These are phyloP conservation scores for Cudoniella acicularis DNA, from an alignment of 495 filamentous ascomycete genomes.

Conservation along the genomic window DNA sequence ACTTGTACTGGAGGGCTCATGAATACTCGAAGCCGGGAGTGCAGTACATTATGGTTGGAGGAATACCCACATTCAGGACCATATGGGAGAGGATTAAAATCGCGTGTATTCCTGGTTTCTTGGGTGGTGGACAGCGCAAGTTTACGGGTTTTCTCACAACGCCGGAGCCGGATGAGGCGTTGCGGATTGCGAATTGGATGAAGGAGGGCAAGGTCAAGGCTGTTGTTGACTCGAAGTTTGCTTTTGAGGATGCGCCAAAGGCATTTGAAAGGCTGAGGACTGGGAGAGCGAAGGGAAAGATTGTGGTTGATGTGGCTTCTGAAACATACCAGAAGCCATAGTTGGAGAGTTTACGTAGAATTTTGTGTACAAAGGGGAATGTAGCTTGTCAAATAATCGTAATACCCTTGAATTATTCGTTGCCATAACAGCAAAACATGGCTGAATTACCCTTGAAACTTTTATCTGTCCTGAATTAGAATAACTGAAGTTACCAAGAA, in stretches of 20 bases:
- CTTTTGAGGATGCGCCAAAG: constrained; percentile 57
- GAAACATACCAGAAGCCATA: no score
- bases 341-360: no score
- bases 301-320: constrained; percentile 58
- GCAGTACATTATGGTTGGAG: constrained; percentile 57
- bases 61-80: not conserved
- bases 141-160: constrained; percentile 42
- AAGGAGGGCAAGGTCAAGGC: constrained; percentile 57
- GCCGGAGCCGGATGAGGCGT: constrained; percentile 43
- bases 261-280: constrained; percentile 63
- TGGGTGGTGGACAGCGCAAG: constrained; percentile 63
- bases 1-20: constrained; percentile 54
- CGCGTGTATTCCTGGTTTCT: constrained; percentile 45
- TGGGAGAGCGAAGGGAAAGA: constrained; percentile 63
- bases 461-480: no score
- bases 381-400: no score
- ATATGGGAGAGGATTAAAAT: constrained; percentile 19
- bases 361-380: no score
- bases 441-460: no score
- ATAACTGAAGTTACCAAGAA: no score
- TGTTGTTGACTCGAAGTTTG: constrained; percentile 56
- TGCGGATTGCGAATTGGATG: constrained; percentile 56
- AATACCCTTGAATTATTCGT: no score
- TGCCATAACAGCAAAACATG: no score
- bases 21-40: constrained; percentile 50